phyloP scores from a whole-genome alignment of 768 basidiomycete genomes.

The Boletus bicolor region DNA sequence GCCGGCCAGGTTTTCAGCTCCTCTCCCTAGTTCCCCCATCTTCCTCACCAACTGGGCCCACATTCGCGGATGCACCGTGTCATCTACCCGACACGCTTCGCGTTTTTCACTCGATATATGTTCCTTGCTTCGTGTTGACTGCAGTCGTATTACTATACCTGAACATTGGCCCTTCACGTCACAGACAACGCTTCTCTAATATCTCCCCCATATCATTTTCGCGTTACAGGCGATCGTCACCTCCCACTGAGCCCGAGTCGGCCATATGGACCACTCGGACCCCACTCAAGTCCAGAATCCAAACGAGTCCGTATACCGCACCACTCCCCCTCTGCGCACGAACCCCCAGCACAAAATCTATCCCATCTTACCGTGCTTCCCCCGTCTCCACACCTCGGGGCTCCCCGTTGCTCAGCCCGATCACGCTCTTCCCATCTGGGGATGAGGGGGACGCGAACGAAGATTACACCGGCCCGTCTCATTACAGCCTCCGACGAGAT shows the following conservation, averaged over 20 bases:
- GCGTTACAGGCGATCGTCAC: slow-evolving; percentile 25
- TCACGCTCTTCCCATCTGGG: slow-evolving; percentile 36
- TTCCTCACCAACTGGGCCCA: slow-evolving; percentile 31
- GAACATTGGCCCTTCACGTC: slow-evolving; percentile 34
- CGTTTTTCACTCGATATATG: slow-evolving; percentile 60
- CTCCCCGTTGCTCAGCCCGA: slow-evolving; percentile 39
- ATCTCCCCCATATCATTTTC: slow-evolving; percentile 35
- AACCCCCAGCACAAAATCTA: slow-evolving; percentile 33
- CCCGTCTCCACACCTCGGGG: slow-evolving; percentile 36
- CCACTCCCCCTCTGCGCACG: slow-evolving; percentile 40
- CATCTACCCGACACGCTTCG: slow-evolving; percentile 69
- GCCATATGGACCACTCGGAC: slow-evolving; percentile 42
- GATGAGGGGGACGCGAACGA: slow-evolving; percentile 46
- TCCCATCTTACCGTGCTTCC: slow-evolving; percentile 41
- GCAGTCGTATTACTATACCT: slow-evolving; percentile 44
- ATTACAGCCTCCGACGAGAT: slow-evolving; percentile 44
- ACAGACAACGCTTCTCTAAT: slow-evolving; percentile 15
- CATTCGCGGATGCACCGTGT: slow-evolving; percentile 68
- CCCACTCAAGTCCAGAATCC: slow-evolving; percentile 35
- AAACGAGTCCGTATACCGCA: slow-evolving; percentile 37
- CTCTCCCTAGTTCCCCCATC: slow-evolving; percentile 56
- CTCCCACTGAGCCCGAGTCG: slow-evolving; percentile 33
- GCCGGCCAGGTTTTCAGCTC: slow-evolving; percentile 80
- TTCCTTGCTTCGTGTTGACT: slow-evolving; percentile 59
- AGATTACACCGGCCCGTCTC: slow-evolving; percentile 44